Evolutionary conservation across 1,284 basidiomycete genomes (phyloP).

Genomic region (Athelia sp.): DNA sequence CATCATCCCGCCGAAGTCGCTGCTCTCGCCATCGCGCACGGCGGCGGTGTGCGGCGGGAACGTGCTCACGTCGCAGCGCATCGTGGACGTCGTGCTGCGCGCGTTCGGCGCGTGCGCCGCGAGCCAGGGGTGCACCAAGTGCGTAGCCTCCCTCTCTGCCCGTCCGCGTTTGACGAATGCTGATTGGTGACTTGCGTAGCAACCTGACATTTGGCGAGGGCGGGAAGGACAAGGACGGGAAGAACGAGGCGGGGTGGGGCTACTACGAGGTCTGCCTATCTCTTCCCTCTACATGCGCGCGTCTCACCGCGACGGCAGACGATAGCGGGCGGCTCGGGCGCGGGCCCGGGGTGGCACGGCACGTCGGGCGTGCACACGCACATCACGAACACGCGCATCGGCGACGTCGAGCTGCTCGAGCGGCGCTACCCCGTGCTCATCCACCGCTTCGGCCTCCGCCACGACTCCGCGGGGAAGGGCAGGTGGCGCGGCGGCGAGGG

Average conservation of each 20-base stretch:
- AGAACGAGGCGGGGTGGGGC: conserved; percentile 80
- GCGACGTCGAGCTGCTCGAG: conserved; percentile 91
- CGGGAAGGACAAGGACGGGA: conserved; percentile 80
- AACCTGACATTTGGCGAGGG: conserved; percentile 91
- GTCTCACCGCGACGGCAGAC: conserved; percentile 59
- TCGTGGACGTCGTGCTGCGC: conserved; percentile 92
- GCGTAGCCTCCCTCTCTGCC: conserved; percentile 17
- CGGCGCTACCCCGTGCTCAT: conserved; percentile 86
- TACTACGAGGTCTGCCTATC: conserved; percentile 75
- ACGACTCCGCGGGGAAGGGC: conserved; percentile 76
- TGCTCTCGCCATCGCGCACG: conserved; percentile 79
- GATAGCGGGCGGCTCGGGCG: conserved; percentile 91
- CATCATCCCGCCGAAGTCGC: conserved; percentile 74
- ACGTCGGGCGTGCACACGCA: conserved; percentile 85
- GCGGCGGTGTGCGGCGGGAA: conserved; percentile 95
- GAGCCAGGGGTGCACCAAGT: conserved; percentile 93
- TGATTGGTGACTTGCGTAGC: conserved; percentile 32
- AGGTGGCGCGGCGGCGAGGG: conserved; percentile 85
- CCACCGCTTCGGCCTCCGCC: conserved; percentile 77
- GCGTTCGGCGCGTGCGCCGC: conserved; percentile 93
- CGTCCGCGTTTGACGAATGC: conserved; percentile 3
- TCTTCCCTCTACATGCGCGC: conserved; percentile 1
- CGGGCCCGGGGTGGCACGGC: conserved; percentile 88
- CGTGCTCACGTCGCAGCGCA: conserved; percentile 88
- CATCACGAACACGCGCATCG: conserved; percentile 92